Conservation (phyloP, 345 rosid species). For the Carallia brachiata region DNA sequence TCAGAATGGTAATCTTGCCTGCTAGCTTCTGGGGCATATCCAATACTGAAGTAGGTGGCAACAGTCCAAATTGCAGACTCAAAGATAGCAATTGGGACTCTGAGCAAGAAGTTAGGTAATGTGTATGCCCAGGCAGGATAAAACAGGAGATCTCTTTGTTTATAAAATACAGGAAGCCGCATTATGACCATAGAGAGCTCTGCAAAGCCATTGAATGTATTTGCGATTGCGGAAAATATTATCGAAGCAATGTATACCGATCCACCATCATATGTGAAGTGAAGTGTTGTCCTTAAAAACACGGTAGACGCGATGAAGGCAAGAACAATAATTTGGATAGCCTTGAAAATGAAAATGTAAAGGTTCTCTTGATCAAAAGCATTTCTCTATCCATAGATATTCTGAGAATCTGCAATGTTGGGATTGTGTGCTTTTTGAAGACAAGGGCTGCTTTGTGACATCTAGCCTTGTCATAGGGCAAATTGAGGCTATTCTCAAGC, state of each 20-base stretch:
- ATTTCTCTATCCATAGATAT: conserved; percentile 75
- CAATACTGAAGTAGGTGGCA: conserved; percentile 60
- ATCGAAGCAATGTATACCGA: conserved; percentile 48
- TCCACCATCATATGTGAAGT: conserved; percentile 51
- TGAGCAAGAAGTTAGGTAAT: conserved; percentile 61
- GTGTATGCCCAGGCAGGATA: conserved; percentile 91
- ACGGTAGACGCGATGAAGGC: conserved; percentile 59
- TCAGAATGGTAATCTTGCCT: conserved; percentile 36
- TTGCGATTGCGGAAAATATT: conserved; percentile 50
- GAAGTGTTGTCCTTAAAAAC: conserved; percentile 67
- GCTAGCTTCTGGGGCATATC: conserved; percentile 72
- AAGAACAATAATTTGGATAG: conserved; percentile 54
- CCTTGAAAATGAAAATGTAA: conserved; percentile 70
- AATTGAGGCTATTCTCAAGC: conserved; percentile 47
- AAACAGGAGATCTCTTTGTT: conserved; percentile 84
- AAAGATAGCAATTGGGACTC: conserved; percentile 64
- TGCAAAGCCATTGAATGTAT: conserved; percentile 88
- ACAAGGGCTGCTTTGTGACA: conserved; percentile 72
- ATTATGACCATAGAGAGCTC: conserved; percentile 75
- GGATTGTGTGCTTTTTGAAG: conserved; percentile 54
- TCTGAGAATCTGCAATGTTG: conserved; percentile 58
- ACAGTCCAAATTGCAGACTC: conserved; percentile 71
- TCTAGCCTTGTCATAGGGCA: conserved; percentile 50
- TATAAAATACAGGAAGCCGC: conserved; percentile 85
- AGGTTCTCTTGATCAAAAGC: conserved; percentile 66